Evolutionary conservation across 2,329 filamentous ascomycete genomes (phyloP).

Genomic region (Kalmusia sp.): DNA sequence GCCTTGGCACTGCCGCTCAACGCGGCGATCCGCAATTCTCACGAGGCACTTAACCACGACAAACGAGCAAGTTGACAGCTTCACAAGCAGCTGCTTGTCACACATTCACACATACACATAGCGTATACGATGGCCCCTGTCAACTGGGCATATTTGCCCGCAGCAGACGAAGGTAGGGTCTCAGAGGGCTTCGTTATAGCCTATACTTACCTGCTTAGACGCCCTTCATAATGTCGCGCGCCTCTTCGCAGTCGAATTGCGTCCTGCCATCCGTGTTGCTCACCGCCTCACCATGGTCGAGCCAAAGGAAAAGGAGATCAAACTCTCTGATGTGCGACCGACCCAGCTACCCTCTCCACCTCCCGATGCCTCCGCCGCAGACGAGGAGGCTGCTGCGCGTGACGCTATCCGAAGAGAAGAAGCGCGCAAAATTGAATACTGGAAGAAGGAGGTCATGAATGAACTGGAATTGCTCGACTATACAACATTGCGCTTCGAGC

Average conservation of each 20-base stretch:
- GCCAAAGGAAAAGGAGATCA: conserved; percentile 29
- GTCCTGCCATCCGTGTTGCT: conserved; percentile 87
- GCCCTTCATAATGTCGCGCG: conserved; percentile 82
- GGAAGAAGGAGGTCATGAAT: conserved; percentile 82
- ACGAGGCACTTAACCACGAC: no score
- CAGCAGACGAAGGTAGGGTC: conserved; percentile 67
- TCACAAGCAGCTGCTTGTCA: no score
- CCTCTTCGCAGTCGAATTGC: conserved; percentile 88
- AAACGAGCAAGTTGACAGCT: no score
- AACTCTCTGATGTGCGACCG: conserved; percentile 64
- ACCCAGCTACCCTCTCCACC: conserved; percentile 71
- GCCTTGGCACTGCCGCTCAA: no score
- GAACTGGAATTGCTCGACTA: conserved; percentile 90
- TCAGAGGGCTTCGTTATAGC: not conserved
- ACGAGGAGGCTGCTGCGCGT: conserved; percentile 52
- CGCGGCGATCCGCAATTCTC: not conserved
- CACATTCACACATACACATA: no score
- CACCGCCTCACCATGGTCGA: conserved; percentile 77
- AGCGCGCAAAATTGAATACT: conserved; percentile 66
- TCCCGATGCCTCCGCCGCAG: conserved; percentile 61
- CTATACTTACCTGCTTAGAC: conserved; percentile 55
- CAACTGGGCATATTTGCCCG: conserved; percentile 72
- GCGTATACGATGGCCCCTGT: conserved; percentile 52
- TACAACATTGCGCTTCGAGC: conserved; percentile 85
- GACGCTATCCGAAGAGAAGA: conserved; percentile 58